Percentiles rank a stretch among this genome's conserved stretches.
These are phyloP conservation scores for Marasmius tenuissimus DNA, from an alignment of 1,284 basidiomycete genomes.

Conservation along the genomic window DNA sequence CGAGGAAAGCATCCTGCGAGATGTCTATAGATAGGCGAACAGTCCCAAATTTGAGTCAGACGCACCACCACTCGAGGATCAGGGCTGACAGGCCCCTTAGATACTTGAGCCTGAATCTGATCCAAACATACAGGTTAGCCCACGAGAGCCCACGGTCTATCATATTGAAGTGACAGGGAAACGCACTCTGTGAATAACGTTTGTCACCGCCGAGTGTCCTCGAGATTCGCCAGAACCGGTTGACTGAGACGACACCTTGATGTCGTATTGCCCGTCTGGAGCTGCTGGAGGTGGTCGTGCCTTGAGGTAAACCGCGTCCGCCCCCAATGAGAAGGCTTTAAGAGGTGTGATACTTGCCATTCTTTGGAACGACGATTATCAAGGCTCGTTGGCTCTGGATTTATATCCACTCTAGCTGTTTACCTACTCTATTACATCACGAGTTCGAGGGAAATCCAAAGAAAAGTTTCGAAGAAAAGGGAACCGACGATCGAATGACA, in stretches of 20 bases:
- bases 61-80: constrained; percentile 19
- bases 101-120: constrained; percentile 14
- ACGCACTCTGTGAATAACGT: constrained; percentile 15
- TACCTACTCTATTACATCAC: too few species aligned
- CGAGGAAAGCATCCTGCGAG: constrained; percentile 26
- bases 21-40: not conserved
- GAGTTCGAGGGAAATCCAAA: too few species aligned
- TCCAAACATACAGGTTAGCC: not conserved
- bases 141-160: not conserved
- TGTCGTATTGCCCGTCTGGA: constrained; percentile 32
- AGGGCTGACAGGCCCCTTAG: constrained; percentile 14
- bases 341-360: constrained; percentile 14
- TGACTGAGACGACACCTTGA: constrained; percentile 23
- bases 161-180: not conserved
- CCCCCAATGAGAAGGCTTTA: constrained; percentile 19
- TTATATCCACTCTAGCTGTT: too few species aligned
- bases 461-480: too few species aligned
- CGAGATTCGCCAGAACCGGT: constrained; percentile 19
- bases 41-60: not conserved
- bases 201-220: constrained; percentile 25
- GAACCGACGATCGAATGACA: too few species aligned
- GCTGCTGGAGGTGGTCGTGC: constrained; percentile 24
- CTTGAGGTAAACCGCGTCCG: constrained; percentile 27
- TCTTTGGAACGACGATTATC: not conserved
- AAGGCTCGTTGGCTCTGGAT: not conserved